Evolutionary conservation across 1,284 basidiomycete species (phyloP).

Genomic region (Meripilus lineatus): DNA sequence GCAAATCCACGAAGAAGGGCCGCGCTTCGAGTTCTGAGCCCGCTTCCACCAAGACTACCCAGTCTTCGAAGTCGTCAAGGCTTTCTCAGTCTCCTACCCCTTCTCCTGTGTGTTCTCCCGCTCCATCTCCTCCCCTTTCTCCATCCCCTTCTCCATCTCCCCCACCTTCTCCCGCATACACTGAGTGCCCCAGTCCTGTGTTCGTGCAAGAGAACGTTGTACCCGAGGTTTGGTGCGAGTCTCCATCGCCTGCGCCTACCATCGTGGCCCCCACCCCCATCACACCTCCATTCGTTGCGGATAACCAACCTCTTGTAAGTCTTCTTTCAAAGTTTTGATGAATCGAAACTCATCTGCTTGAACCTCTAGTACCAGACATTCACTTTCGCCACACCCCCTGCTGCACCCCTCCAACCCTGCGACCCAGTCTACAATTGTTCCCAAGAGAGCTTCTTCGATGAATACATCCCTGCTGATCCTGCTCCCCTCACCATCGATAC

Average conservation of each 20-base stretch:
- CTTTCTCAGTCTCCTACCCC: slow-evolving; percentile 8
- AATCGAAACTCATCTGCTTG: slow-evolving; percentile 11
- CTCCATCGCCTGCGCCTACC: slow-evolving; percentile 22
- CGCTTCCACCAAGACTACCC: slow-evolving; percentile 10
- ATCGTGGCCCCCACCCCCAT: slow-evolving; percentile 23
- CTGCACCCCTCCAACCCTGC: slow-evolving; percentile 22
- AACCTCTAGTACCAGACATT: slow-evolving; percentile 37
- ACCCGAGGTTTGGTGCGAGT: slow-evolving; percentile 13
- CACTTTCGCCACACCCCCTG: slow-evolving; percentile 33
- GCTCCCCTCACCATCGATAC: slow-evolving; percentile 13
- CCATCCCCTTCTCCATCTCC: slow-evolving; percentile 2
- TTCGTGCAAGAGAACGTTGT: slow-evolving; percentile 18
- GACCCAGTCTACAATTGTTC: slow-evolving; percentile 24
- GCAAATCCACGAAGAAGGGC: slow-evolving; percentile 14
- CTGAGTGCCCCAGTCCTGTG: no score
- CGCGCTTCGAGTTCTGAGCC: slow-evolving; percentile 33
- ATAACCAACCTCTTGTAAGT: slow-evolving; percentile 47
- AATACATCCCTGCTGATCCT: slow-evolving; percentile 15
- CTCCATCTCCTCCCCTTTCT: neutral
- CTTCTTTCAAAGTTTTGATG: slow-evolving; percentile 11
- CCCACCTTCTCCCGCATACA: slow-evolving; percentile 14
- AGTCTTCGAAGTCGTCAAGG: slow-evolving; percentile 4
- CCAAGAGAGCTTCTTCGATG: slow-evolving; percentile 15
- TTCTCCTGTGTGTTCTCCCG: slow-evolving; percentile 12
- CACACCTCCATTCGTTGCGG: slow-evolving; percentile 29